phyloP scores from a whole-genome alignment of 495 filamentous ascomycete species.

The Xylaria venustula region DNA sequence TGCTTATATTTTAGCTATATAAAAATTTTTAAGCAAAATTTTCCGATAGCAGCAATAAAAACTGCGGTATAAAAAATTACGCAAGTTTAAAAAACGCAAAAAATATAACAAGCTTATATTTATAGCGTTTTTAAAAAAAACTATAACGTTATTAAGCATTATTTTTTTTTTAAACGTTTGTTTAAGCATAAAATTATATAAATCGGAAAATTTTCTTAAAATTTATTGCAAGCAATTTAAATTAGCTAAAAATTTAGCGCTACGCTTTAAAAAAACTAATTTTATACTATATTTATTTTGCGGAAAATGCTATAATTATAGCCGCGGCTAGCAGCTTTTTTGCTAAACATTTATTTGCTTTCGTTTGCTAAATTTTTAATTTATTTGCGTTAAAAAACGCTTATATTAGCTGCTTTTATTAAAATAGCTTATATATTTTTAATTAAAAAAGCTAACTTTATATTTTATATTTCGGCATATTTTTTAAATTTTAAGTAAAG shows the following conservation, averaged over 20 bases:
- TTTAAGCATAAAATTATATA: background rate
- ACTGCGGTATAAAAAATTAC: background rate
- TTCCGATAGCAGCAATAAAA: background rate
- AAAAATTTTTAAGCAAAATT: background rate
- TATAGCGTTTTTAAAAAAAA: background rate
- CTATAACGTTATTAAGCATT: background rate
- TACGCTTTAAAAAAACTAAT: background rate
- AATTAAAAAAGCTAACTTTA: background rate
- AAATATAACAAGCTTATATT: background rate
- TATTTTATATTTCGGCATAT: background rate
- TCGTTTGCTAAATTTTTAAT: background rate
- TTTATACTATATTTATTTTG: background rate
- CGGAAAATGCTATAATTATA: background rate
- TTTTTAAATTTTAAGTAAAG: background rate
- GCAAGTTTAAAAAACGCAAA: background rate
- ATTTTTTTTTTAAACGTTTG: background rate
- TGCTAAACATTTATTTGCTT: background rate
- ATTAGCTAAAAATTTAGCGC: background rate
- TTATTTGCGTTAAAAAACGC: background rate
- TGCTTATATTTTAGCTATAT: background rate
- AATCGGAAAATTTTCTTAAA: background rate
- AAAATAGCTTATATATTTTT: background rate
- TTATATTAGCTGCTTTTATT: background rate
- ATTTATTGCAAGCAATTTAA: background rate
- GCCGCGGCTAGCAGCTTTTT: background rate